Evolutionary conservation across 1,139 yeast genomes (phyloP).

Genomic region (Pichia sp.): DNA sequence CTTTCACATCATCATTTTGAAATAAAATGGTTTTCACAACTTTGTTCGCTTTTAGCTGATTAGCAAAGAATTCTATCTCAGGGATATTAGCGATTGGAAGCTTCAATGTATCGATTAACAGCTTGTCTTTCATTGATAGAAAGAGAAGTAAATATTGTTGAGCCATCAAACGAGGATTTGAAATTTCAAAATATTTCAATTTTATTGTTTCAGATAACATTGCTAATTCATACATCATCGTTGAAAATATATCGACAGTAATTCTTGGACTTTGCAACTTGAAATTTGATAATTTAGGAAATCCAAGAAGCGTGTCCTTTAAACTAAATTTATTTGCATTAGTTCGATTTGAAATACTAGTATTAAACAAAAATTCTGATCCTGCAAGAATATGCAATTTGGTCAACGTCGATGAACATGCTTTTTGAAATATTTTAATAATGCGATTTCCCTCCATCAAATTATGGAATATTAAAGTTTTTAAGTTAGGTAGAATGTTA

Average conservation of each 20-base stretch:
- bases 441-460: no score
- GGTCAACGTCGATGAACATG: no score
- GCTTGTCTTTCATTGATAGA: conserved; percentile 2
- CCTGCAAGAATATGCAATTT: no score
- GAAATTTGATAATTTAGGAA: background rate
- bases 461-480: background rate
- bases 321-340: background rate
- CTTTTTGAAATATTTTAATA: no score
- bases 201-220: background rate
- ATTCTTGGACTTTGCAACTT: background rate
- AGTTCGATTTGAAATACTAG: no score
- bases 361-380: no score
- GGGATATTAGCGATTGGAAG: no score
- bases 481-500: background rate
- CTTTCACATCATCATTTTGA: no score
- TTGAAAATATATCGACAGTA: background rate
- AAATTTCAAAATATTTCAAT: conserved; percentile 2
- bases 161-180: background rate
- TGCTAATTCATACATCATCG: conserved; percentile 4
- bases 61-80: no score
- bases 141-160: conserved; percentile 1
- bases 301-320: background rate
- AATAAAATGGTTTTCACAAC: no score
- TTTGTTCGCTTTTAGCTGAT: no score
- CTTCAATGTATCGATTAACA: conserved; percentile 1